Evolutionary conservation across 345 rosid genomes (phyloP), one percentile per base, ranked within the genome.

Genomic region (Gossypium raimondii): DNA sequence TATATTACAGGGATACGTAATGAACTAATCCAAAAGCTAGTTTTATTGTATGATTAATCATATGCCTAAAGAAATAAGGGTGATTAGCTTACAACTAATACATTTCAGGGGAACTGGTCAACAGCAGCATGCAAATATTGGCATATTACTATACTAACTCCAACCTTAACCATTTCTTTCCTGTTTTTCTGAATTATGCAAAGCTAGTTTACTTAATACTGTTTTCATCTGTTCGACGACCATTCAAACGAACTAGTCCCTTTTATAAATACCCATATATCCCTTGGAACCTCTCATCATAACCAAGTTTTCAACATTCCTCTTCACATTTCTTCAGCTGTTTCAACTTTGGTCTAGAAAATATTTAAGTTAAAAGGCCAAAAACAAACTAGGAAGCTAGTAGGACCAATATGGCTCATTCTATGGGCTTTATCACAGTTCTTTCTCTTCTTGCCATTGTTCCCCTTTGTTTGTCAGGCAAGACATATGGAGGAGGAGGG

Each of bases 371-470:
- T 64, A 71, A 16, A 44, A 60, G 56, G 72, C 4, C 12, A 17
- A 63, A 1, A 29, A 29, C 52, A 45, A 20, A 13, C 9, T 18
- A 47, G 72, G 38, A 7, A 25, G 44, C 41, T 71, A 47, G 43
- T 71, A 47, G 45, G 70, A 75, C 68, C 56, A 56, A 85, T 11
- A 66, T 88, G 96, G 83, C 85, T 77, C 76, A 73, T 25, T 43
- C 63, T 59, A 65, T 44, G 62, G 74, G 76, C 85, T 45, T 81
- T 70, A 75, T 87, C 58, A 60, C 80, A 18, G 70, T 79, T 67
- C 57, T 87, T 65, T 70, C 85, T 79, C 82, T 93, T 25, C 76
- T 94, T 70, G 85, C 85, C 69, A 27, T 85, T 64, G 70, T 79
- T 56, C 89, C 95, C 34, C 80, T 85, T 51, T 85, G 85, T 75